Evolutionary conservation across 2,329 filamentous ascomycete genomes (phyloP).

Genomic region (Acrodontium crateriforme): DNA sequence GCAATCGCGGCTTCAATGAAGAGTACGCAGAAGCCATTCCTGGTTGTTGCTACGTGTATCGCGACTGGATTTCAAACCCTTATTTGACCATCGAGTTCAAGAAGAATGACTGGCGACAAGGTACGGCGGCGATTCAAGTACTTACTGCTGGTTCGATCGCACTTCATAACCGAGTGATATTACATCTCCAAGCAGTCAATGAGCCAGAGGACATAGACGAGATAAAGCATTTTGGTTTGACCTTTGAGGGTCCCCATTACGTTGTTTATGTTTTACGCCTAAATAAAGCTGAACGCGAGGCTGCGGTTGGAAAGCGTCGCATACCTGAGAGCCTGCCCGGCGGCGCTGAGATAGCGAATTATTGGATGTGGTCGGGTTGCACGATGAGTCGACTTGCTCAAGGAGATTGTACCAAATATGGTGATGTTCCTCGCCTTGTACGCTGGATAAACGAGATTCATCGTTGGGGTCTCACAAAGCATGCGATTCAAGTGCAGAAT

Average conservation of each 20-base stretch:
- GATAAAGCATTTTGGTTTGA: background rate
- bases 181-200: background rate
- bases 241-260: background rate
- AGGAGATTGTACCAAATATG: conserved; percentile 1
- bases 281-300: too few species aligned
- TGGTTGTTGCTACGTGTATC: conserved; percentile 1
- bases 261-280: background rate
- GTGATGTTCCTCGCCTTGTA: background rate
- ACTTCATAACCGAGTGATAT: background rate
- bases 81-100: conserved; percentile 3
- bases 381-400: conserved; percentile 1
- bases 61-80: background rate
- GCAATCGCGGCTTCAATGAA: conserved; percentile 1
- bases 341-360: too few species aligned
- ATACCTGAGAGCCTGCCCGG: too few species aligned
- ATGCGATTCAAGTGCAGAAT: background rate
- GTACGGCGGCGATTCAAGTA: background rate
- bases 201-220: background rate
- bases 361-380: conserved; percentile 1
- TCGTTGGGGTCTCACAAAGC: conserved; percentile 1
- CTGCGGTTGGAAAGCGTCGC: too few species aligned
- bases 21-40: conserved; percentile 1
- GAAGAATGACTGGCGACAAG: background rate
- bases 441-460: conserved; percentile 2
- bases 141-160: conserved; percentile 1